These are phyloP conservation scores for Plasmodium berghei DNA, from an alignment of 169 alveolate species.

Conservation along the genomic window DNA sequence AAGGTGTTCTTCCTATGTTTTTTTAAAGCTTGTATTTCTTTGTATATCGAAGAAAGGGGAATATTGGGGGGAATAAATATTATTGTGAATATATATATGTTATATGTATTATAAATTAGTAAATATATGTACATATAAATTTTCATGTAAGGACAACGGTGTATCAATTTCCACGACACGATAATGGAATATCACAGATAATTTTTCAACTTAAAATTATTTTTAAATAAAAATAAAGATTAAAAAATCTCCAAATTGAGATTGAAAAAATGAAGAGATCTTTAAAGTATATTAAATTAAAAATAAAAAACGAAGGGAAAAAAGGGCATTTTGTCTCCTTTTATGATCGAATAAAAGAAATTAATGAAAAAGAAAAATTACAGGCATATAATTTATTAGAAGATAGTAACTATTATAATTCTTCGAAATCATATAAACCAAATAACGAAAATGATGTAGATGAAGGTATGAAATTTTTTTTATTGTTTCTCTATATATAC, in stretches of 20 bases:
- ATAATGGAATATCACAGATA: too few relatives aligned
- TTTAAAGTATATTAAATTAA: constrained; percentile 20
- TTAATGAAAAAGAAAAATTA: constrained; percentile 70
- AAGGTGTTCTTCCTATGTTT: too few relatives aligned
- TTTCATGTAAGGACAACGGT: too few relatives aligned
- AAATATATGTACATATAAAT: too few relatives aligned
- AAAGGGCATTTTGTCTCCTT: constrained; percentile 62
- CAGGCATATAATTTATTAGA: constrained; percentile 19
- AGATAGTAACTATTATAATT: constrained; percentile 29
- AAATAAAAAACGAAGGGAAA: constrained; percentile 44
- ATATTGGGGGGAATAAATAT: too few relatives aligned
- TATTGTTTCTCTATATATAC: not conserved
- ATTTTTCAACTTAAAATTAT: not conserved
- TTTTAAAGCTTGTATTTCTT: too few relatives aligned
- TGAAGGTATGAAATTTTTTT: constrained; percentile 16
- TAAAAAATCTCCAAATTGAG: not conserved
- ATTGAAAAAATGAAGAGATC: constrained; percentile 37
- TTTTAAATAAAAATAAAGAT: not conserved
- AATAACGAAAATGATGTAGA: constrained; percentile 15
- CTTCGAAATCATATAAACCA: constrained; percentile 2
- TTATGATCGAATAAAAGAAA: constrained; percentile 71
- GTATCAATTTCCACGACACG: too few relatives aligned
- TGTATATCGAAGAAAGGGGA: too few relatives aligned
- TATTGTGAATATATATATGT: too few relatives aligned
- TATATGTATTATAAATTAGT: too few relatives aligned